Conservation (phyloP, 148 eudicot species). For the Linanthus parryae region DNA sequence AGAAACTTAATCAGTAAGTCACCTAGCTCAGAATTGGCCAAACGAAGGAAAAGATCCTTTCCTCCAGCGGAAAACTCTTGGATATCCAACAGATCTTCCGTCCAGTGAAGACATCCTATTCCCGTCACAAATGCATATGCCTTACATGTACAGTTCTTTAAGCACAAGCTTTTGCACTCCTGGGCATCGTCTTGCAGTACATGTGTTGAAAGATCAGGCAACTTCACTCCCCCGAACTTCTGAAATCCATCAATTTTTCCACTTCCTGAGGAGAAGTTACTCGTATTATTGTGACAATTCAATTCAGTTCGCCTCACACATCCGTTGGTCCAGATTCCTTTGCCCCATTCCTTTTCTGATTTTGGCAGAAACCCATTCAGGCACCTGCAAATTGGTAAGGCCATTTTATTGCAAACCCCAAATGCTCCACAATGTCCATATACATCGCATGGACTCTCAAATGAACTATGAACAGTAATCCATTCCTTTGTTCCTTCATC, state of each 20-base stretch:
- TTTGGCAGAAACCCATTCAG: conserved; percentile 40
- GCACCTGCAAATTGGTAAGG: conserved; percentile 25
- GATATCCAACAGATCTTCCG: background rate
- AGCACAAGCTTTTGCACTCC: background rate
- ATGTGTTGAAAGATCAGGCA: conserved; percentile 75
- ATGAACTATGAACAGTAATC: conserved; percentile 19
- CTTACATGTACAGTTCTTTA: background rate
- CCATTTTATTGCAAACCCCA: conserved; percentile 23
- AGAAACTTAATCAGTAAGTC: background rate
- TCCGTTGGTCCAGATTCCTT: conserved; percentile 41
- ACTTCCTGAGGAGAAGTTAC: background rate
- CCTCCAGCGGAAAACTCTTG: conserved; percentile 8
- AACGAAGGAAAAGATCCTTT: conserved; percentile 12
- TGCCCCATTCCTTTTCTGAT: conserved; percentile 22
- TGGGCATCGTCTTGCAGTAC: too few relatives aligned
- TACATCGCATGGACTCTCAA: conserved; percentile 19
- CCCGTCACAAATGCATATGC: background rate
- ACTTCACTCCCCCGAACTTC: conserved; percentile 30
- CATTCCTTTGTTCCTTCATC: conserved; percentile 14
- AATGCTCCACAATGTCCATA: conserved; percentile 31
- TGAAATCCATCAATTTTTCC: conserved; percentile 25
- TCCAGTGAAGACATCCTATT: conserved; percentile 2
- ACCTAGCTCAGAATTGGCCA: conserved; percentile 11
- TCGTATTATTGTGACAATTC: conserved; percentile 26
- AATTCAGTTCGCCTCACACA: conserved; percentile 36